Evolutionary conservation across 306 rosid species (phyloP), one percentile per base, ranked within the genome.

Genomic region (Lathyrus oleraceus): DNA sequence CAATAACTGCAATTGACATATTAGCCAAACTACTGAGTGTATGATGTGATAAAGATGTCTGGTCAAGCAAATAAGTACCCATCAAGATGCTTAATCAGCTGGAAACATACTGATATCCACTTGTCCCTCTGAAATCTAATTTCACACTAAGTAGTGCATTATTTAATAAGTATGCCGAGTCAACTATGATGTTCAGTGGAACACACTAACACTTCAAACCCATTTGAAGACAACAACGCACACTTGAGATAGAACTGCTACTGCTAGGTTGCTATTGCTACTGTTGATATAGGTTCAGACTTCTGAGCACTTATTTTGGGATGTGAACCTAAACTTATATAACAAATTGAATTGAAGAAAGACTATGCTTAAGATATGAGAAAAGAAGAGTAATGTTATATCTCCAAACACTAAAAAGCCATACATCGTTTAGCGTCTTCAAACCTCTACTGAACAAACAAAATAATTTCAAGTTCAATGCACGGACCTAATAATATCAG

Each of bases 391-490:
- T 15, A 43, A 70, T 28, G 21, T 32, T 28, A 57, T 16, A 70
- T 56, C 66, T 56, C 57, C 65, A 40, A 25, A 21, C 19, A 57
- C 75, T 57, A 42, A 16, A 70, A 57, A 70, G 30, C 19, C 66
- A 56, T 23, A 57, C 47, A 32, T 16, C 11, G 8, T 19, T 27
- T 42, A 23, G 74, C 27, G 44, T 59, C 60, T 17, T 8, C 20
- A 32, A 59, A 71, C 48, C 21, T 28, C 57, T 58, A 43, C 75
- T 56, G 19, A 58, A 59, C 67, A 44, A 59, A 43, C 47, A 71
- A 59, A 60, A 60, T 57, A 5, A 70, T 57, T 58, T 42, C 75
- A 70, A 57, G 75, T 57, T 70, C 75, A 70, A 70, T 57, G 43
- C 44, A 54, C 53, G 6, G 57, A 70, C 59, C 47, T 38, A 59